Percentiles rank a stretch among this genome's conserved stretches.
phyloP scores from a whole-genome alignment of 306 rosid species.

The Canavalia ensiformis region DNA sequence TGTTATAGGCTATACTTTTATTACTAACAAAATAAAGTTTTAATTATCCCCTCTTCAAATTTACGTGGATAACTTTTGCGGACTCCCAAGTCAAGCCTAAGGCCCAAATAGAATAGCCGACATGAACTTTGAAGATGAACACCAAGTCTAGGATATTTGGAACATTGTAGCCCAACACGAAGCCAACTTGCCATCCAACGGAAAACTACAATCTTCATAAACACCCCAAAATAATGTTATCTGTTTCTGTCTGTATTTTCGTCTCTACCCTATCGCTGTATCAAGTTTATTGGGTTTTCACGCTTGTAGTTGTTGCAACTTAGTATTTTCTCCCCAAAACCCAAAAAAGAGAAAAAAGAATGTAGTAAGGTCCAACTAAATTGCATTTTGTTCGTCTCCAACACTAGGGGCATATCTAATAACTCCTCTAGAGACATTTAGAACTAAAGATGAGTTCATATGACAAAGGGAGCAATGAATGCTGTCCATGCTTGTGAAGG shows the following conservation, averaged over 20 bases:
- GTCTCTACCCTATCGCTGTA: neutral
- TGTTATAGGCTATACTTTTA: no score
- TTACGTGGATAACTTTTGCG: neutral
- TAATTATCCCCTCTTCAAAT: neutral
- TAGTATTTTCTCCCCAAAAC: no score
- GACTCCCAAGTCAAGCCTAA: neutral
- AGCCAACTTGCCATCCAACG: neutral
- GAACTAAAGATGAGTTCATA: slow-evolving; percentile 7
- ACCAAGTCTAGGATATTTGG: no score
- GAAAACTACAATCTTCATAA: neutral
- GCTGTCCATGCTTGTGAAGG: slow-evolving; percentile 30
- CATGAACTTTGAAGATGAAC: neutral
- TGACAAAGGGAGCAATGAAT: neutral
- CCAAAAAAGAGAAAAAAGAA: no score
- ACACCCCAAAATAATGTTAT: neutral
- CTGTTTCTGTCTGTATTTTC: neutral
- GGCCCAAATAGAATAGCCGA: neutral
- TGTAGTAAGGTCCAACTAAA: neutral
- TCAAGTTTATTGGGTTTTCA: neutral
- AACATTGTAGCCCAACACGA: slow-evolving; percentile 15
- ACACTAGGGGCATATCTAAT: neutral
- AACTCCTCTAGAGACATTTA: neutral
- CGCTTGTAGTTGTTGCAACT: neutral
- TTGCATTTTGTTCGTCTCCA: neutral
- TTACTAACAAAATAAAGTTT: no score